These are phyloP conservation scores for Globisporangium cylindrosporum DNA, from an alignment of 352 stramenopile species.

Conservation along the genomic window DNA sequence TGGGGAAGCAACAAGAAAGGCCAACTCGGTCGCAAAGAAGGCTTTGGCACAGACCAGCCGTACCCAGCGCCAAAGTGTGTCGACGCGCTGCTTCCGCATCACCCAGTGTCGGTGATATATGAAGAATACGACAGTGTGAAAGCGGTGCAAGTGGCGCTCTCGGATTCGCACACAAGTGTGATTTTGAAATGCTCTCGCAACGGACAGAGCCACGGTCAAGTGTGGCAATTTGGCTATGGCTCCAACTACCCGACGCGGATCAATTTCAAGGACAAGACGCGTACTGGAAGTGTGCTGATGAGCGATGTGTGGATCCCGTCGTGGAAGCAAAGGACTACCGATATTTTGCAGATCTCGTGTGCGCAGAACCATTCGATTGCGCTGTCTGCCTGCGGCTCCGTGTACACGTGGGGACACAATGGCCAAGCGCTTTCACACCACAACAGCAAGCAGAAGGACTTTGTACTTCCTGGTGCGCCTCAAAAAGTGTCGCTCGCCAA, in stretches of 20 bases:
- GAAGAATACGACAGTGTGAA: constrained; percentile 45
- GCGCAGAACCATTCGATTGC: constrained; percentile 81
- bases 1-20: constrained; percentile 83
- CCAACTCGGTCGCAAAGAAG: constrained; percentile 77
- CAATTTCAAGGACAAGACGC: constrained; percentile 42
- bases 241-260: constrained; percentile 67
- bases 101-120: constrained; percentile 61
- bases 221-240: constrained; percentile 82
- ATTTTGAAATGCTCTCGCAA: constrained; percentile 59
- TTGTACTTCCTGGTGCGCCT: constrained; percentile 34
- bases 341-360: constrained; percentile 72
- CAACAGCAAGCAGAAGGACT: constrained; percentile 17
- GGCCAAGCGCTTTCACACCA: constrained; percentile 56
- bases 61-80: constrained; percentile 55
- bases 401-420: constrained; percentile 81
- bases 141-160: constrained; percentile 55
- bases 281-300: constrained; percentile 33
- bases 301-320: constrained; percentile 59
- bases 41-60: constrained; percentile 60
- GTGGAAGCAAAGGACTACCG: constrained; percentile 43
- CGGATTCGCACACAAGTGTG: constrained; percentile 72
- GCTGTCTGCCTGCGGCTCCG: constrained; percentile 49
- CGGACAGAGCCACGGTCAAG: constrained; percentile 51
- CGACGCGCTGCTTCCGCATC: constrained; percentile 47
- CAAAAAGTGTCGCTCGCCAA: constrained; percentile 41